phyloP scores from a whole-genome alignment of 148 eudicot species.

The Bassia scoparia region DNA sequence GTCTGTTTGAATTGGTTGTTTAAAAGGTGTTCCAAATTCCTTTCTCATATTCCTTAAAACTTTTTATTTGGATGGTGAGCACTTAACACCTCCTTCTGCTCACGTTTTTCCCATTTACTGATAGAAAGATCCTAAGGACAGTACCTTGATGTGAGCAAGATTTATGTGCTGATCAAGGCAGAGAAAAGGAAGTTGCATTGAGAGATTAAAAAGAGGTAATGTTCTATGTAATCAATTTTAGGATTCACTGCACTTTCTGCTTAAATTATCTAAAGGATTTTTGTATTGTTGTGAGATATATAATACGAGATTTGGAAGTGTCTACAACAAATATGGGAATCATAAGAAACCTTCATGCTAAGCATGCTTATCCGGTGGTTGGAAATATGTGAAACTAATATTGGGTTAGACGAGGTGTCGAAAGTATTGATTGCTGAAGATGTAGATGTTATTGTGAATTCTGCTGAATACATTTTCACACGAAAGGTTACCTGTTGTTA shows the following conservation, averaged over 20 bases:
- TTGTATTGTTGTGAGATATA: slow-evolving; percentile 40
- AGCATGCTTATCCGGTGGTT: slow-evolving; percentile 78
- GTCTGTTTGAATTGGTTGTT: slow-evolving; percentile 94
- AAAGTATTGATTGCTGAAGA: slow-evolving; percentile 44
- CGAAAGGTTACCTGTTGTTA: slow-evolving; percentile 44
- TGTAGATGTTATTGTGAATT: slow-evolving; percentile 85
- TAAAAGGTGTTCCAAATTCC: slow-evolving; percentile 48
- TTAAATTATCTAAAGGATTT: neutral
- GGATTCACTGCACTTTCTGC: neutral
- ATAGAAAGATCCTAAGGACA: slow-evolving; percentile 83
- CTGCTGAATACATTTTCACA: slow-evolving; percentile 96
- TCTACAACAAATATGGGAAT: slow-evolving; percentile 73
- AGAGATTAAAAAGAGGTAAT: slow-evolving; percentile 80
- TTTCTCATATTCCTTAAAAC: neutral
- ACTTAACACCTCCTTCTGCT: neutral
- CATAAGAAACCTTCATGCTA: slow-evolving; percentile 81
- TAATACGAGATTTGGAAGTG: slow-evolving; percentile 75
- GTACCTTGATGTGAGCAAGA: slow-evolving; percentile 88
- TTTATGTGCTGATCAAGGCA: slow-evolving; percentile 86
- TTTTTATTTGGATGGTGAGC: neutral
- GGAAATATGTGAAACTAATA: slow-evolving; percentile 81
- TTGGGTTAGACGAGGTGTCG: slow-evolving; percentile 59
- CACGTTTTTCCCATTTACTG: slow-evolving; percentile 26
- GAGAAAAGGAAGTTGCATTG: slow-evolving; percentile 63
- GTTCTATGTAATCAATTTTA: neutral